These are phyloP conservation scores for Helotiales sp. DNA, from an alignment of 2,329 filamentous ascomycete species.

Conservation along the genomic window DNA sequence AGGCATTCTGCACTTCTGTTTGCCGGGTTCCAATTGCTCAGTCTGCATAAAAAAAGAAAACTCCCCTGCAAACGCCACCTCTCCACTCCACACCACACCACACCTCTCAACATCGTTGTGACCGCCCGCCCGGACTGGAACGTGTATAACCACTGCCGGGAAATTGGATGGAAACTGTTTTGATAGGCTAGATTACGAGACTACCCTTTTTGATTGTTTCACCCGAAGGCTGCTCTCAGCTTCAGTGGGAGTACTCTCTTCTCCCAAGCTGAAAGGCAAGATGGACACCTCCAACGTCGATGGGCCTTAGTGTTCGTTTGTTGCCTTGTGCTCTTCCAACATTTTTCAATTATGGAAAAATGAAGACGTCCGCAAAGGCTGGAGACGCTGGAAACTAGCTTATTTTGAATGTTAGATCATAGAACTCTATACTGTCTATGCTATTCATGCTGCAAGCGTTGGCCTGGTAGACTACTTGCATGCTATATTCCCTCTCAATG, in stretches of 20 bases:
- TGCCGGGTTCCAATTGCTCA: not conserved
- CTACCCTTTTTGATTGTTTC: not conserved
- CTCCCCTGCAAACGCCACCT: too few relatives aligned
- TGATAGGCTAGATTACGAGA: conserved; percentile 7
- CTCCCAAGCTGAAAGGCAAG: not conserved
- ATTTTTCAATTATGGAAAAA: too few relatives aligned
- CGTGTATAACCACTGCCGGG: not conserved
- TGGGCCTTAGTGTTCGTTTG: too few relatives aligned
- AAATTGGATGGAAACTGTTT: not conserved
- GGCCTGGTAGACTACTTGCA: too few relatives aligned
- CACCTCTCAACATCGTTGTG: not conserved
- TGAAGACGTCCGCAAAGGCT: too few relatives aligned
- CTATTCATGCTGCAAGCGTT: too few relatives aligned
- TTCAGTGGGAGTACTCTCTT: too few relatives aligned
- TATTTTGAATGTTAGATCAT: too few relatives aligned
- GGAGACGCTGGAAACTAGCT: too few relatives aligned
- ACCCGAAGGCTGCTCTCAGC: not conserved
- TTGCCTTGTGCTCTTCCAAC: too few relatives aligned
- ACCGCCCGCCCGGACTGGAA: too few relatives aligned
- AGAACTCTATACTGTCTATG: too few relatives aligned
- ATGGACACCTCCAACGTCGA: not conserved
- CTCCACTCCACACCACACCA: not conserved
- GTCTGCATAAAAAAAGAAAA: not conserved
- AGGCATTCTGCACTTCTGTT: conserved; percentile 1
- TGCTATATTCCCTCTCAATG: not conserved